Percentiles rank a stretch among this genome's conserved stretches.
Evolutionary conservation across 148 eudicot genomes (phyloP).

Genomic region (Arctostaphylos glauca): DNA sequence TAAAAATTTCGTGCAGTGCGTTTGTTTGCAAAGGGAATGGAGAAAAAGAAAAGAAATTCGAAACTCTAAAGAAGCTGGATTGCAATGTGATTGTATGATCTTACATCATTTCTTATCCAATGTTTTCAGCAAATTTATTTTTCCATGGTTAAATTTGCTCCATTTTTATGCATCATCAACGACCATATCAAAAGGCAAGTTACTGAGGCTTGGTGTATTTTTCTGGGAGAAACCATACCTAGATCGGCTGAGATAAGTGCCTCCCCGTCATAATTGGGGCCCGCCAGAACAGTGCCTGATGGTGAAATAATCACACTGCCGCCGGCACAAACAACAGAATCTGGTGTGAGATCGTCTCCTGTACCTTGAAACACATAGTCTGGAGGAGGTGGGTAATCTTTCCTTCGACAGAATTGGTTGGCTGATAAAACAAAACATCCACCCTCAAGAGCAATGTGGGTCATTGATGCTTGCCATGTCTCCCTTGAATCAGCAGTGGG

Average conservation of each 20-base stretch:
- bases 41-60: neutral
- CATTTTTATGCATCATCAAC: neutral
- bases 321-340: conserved; percentile 88
- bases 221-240: conserved; percentile 34
- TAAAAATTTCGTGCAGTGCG: neutral
- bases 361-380: conserved; percentile 60
- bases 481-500: conserved; percentile 94
- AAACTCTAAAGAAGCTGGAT: neutral
- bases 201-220: neutral
- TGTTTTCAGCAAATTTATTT: neutral
- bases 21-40: neutral
- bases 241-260: conserved; percentile 90
- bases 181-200: neutral
- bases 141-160: neutral
- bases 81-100: neutral
- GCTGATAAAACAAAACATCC: conserved; percentile 93
- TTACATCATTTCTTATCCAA: neutral
- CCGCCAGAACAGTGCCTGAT: conserved; percentile 77
- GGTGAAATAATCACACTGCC: conserved; percentile 96
- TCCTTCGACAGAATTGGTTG: conserved; percentile 82
- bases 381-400: conserved; percentile 91
- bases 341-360: conserved; percentile 79
- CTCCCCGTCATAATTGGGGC: conserved; percentile 88
- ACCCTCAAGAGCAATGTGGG: conserved; percentile 95
- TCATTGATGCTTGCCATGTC: conserved; percentile 93